A percentile compares a stretch with the other conserved stretches of the same genome.
phyloP scores from a whole-genome alignment of 2,329 filamentous ascomycete genomes.

The Aotearoamyces nothofagi region DNA sequence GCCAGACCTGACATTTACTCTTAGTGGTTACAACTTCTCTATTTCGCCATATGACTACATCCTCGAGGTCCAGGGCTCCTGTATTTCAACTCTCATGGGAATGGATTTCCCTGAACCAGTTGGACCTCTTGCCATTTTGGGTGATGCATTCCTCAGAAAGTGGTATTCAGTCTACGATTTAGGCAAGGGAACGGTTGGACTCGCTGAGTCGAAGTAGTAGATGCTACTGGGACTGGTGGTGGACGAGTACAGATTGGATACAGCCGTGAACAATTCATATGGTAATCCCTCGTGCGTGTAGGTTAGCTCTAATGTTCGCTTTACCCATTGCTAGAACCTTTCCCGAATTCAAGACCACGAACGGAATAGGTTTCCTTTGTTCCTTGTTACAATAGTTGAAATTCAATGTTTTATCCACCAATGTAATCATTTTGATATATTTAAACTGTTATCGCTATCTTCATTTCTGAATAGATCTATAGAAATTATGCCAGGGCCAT shows the following conservation, averaged over 20 bases:
- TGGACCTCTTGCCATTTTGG: conserved; percentile 86
- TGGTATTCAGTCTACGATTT: conserved; percentile 97
- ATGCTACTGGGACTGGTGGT: too few species aligned
- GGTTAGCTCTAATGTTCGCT: too few species aligned
- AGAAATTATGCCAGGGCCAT: too few species aligned
- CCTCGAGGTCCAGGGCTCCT: conserved; percentile 85
- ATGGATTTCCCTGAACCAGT: conserved; percentile 78
- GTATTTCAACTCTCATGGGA: conserved; percentile 94
- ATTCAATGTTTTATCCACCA: too few species aligned
- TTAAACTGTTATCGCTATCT: too few species aligned
- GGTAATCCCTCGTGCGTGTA: too few species aligned
- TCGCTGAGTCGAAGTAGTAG: conserved; percentile 60
- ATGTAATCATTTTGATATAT: too few species aligned
- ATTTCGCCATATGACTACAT: conserved; percentile 88
- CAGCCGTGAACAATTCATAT: conserved; percentile 2
- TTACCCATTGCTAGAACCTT: too few species aligned
- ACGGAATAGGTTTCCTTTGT: too few species aligned
- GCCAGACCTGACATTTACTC: conserved; percentile 81
- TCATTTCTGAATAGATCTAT: too few species aligned
- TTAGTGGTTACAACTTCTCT: conserved; percentile 85
- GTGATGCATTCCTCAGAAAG: conserved; percentile 70
- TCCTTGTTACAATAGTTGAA: too few species aligned
- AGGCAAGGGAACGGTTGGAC: conserved; percentile 73
- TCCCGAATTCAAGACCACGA: too few species aligned
- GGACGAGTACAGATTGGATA: conserved; percentile 7